Conservation (phyloP, 352 stramenopile species). For the Pythium dissotocum region DNA sequence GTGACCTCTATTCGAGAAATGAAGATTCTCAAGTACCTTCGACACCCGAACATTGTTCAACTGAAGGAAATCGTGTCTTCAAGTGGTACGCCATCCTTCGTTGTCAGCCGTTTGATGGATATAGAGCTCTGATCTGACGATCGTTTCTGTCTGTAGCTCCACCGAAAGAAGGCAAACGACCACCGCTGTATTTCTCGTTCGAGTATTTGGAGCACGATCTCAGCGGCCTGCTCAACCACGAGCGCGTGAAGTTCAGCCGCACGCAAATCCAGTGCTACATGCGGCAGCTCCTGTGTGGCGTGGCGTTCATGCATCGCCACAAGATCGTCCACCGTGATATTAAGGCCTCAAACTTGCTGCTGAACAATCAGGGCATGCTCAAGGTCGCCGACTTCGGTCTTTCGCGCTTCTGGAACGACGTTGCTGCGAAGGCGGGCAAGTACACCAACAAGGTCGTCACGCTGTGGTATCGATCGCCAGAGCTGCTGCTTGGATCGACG, state of each 20-base stretch:
- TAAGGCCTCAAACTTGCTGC: constrained; percentile 82
- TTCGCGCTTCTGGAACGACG: constrained; percentile 85
- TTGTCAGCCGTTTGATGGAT: not conserved
- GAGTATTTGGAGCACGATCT: constrained; percentile 90
- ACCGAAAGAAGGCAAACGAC: constrained; percentile 80
- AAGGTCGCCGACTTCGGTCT: constrained; percentile 86
- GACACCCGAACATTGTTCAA: constrained; percentile 94
- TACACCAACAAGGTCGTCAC: constrained; percentile 97
- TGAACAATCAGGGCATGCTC: constrained; percentile 85
- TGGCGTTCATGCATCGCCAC: constrained; percentile 88
- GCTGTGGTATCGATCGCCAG: constrained; percentile 93
- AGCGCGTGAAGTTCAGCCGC: constrained; percentile 77
- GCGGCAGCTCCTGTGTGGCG: constrained; percentile 75
- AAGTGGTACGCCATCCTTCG: constrained; percentile 38
- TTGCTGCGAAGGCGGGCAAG: constrained; percentile 75
- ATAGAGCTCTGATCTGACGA: not conserved
- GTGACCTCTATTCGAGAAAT: constrained; percentile 97
- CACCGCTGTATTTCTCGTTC: constrained; percentile 85
- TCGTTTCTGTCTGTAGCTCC: constrained; percentile 38
- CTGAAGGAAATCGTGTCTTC: constrained; percentile 95
- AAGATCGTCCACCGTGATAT: constrained; percentile 89
- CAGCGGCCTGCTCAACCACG: constrained; percentile 80
- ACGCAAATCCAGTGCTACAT: constrained; percentile 90
- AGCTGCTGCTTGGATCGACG: constrained; percentile 92
- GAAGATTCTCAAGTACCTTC: constrained; percentile 96